Conservation (phyloP, 148 eudicot species). For the Rheum nobile region DNA sequence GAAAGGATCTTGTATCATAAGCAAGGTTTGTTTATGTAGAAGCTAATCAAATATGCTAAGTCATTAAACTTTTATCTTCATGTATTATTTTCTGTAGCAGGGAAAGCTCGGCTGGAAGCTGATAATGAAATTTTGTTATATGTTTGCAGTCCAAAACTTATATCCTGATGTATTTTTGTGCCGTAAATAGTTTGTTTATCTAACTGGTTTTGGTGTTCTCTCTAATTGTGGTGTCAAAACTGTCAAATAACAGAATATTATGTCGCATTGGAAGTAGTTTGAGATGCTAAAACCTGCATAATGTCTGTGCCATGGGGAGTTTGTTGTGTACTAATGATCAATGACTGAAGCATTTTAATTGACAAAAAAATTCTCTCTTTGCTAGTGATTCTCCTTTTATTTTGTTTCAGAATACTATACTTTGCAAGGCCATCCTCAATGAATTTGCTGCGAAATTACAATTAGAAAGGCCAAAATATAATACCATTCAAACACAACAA, state of each 20-base stretch:
- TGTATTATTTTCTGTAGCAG: not conserved
- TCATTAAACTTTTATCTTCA: too few species aligned
- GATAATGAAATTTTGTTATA: not conserved
- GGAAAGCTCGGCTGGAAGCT: not conserved
- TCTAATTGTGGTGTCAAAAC: not conserved
- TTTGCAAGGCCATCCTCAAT: constrained; percentile 55
- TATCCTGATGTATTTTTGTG: not conserved
- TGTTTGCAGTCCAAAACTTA: not conserved
- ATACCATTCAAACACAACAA: constrained; percentile 23
- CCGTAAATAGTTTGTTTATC: not conserved
- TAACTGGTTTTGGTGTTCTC: not conserved
- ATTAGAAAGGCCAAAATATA: constrained; percentile 29
- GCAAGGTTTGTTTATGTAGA: constrained; percentile 22
- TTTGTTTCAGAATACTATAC: constrained; percentile 30
- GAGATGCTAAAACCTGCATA: not conserved
- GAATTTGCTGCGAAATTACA: constrained; percentile 55
- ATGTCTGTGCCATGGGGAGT: too few species aligned
- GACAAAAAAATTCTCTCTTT: not conserved
- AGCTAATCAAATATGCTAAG: not conserved
- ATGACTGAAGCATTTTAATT: not conserved
- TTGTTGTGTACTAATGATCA: not conserved
- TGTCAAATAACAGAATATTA: not conserved
- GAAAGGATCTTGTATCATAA: constrained; percentile 21
- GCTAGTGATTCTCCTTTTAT: not conserved
- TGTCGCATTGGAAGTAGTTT: not conserved